Evolutionary conservation across 176 grass and related monocot species (phyloP), one percentile per base, ranked within the genome.

Genomic region (Triticum aestivum): DNA sequence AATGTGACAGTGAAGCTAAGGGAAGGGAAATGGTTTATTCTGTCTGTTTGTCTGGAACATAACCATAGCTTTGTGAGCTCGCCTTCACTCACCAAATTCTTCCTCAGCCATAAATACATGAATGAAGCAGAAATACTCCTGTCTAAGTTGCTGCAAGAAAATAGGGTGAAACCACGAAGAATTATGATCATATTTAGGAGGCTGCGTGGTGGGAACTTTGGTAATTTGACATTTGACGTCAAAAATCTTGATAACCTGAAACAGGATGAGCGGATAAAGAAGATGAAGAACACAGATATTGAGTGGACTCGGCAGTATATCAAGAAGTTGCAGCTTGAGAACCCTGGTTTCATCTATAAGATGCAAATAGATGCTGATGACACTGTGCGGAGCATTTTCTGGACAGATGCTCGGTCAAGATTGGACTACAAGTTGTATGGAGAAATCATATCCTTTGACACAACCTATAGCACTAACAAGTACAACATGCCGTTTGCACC

Each of bases 361-460:
- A 32, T 75, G 37, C 30, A 62, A 18, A 73, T 71, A 15, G 69
- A 74, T 47, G 54, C 21, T 45, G 54, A 74, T 14, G 30, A 37
- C 9, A 30, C 54, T 33, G 27, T 75, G 13, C 21, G 70, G 47
- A 84, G 82, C 21, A 62, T 83, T 54, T 83, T 83, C 73, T 83
- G 69, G 81, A 73, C 35, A 13, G 52, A 73, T 83, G 68, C 37
- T 1, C 51, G 34, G 27, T 52, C 81, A 42, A 83, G 68, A 44
- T 54, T 62, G 26, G 81, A 83, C 61, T 83, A 83, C 29, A 56
- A 69, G 34, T 61, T 83, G 41, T 88, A 64, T 14, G 86, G 78
- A 20, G 78, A 81, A 5, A 63, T 88, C 17, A 73, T 88, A 37
- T 49, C 54, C 8, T 68, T 82, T n/a, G 32, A 88, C 56, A 77